Conservation (phyloP, 2,329 filamentous ascomycete species). For the Arthrobotrys megalospora region DNA sequence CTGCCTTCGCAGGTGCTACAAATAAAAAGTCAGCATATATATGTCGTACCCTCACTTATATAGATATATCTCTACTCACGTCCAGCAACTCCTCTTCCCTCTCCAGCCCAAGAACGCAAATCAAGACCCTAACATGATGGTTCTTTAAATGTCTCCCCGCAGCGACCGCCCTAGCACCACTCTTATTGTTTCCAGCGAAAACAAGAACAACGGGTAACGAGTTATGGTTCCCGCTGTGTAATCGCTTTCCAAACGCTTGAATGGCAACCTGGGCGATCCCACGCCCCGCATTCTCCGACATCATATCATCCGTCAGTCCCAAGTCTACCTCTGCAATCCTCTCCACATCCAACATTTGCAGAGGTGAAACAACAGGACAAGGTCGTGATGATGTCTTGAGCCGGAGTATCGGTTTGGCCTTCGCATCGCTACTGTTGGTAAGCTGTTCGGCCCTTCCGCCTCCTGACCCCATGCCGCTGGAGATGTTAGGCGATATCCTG, state of each 20-base stretch:
- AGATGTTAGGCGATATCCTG: conserved; percentile 54
- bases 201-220: conserved; percentile 77
- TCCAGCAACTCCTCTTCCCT: conserved; percentile 85
- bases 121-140: conserved; percentile 82
- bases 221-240: conserved; percentile 67
- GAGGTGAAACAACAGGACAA: conserved; percentile 75
- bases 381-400: conserved; percentile 69
- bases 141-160: conserved; percentile 89
- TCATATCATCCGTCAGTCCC: conserved; percentile 87
- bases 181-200: conserved; percentile 95
- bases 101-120: conserved; percentile 88
- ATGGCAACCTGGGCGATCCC: conserved; percentile 89
- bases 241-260: conserved; percentile 75
- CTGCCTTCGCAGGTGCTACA: conserved; percentile 79
- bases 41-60: background rate
- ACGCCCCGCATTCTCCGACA: conserved; percentile 90
- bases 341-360: conserved; percentile 93
- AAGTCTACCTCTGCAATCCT: conserved; percentile 90
- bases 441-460: conserved; percentile 60
- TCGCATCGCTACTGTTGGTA: conserved; percentile 63
- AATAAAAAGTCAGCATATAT: conserved; percentile 1
- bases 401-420: conserved; percentile 48
- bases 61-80: conserved; percentile 4
- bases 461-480: conserved; percentile 48
- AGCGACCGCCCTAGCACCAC: conserved; percentile 85